Evolutionary conservation across 495 filamentous ascomycete genomes (phyloP).

Genomic region (Parathielavia appendiculata): DNA sequence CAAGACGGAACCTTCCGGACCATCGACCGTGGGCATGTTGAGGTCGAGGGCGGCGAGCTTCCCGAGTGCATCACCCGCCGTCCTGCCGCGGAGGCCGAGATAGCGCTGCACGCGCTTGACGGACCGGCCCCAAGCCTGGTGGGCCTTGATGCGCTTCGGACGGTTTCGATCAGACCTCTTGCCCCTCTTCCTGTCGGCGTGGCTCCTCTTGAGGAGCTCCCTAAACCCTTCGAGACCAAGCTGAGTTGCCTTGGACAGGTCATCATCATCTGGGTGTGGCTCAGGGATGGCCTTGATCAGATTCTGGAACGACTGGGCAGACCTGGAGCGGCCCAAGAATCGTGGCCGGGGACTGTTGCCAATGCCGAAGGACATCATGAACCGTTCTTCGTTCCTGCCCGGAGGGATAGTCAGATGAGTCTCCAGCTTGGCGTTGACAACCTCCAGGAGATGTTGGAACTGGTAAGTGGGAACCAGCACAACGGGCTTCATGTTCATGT

Average conservation of each 20-base stretch:
- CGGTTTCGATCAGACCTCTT: constrained; percentile 42
- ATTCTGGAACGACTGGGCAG: constrained; percentile 27
- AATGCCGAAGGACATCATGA: constrained; percentile 53
- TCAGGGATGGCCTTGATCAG: constrained; percentile 30
- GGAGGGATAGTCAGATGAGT: constrained; percentile 48
- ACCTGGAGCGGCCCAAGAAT: constrained; percentile 55
- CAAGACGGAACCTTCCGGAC: constrained; percentile 47
- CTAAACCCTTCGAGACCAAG: constrained; percentile 17
- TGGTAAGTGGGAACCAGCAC: constrained; percentile 61
- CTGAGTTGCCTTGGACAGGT: constrained; percentile 15
- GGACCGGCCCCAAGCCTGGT: constrained; percentile 44
- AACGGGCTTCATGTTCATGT: constrained; percentile 44
- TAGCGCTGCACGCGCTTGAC: constrained; percentile 63
- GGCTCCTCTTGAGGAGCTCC: constrained; percentile 6
- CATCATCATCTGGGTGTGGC: constrained; percentile 22
- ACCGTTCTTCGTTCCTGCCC: constrained; percentile 40
- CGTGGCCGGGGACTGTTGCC: constrained; percentile 55
- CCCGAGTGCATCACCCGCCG: not conserved
- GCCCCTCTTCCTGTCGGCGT: constrained; percentile 22
- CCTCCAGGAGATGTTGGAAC: constrained; percentile 52
- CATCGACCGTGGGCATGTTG: constrained; percentile 35
- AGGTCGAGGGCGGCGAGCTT: constrained; percentile 16
- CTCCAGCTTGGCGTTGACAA: constrained; percentile 52
- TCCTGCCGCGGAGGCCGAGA: constrained; percentile 53
- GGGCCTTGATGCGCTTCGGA: constrained; percentile 39